Base-by-base conservation (phyloP, 176 grass and related monocot genomes). In the Aegilops longissima region DNA sequence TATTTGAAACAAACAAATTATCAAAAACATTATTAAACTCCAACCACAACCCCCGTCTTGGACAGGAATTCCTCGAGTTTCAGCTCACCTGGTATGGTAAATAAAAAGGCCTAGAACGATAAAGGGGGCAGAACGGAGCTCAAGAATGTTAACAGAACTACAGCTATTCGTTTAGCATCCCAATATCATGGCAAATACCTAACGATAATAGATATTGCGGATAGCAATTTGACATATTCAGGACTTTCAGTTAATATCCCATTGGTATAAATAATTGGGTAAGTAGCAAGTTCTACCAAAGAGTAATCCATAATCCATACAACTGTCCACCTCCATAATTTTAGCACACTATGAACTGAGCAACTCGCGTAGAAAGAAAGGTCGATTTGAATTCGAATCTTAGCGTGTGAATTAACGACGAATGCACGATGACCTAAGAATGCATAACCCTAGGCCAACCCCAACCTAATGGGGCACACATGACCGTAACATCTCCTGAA, bases 361-460 rank as follows among this genome's bases (percentile, higher is more conserved):
- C 35, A 45, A 68, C 9, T 21, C 7, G 38, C 35, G 47, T 5
- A 36, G 20, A 61, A 29, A 51, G n/a, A 66, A 9, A 81, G 5
- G 14, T 51, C 14, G 27, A 81, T 76, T 91, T 87, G 67, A 9
- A 39, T 35, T 52, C 29, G 3, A 91, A 76, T 21, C 16, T 52
- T 49, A 83, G 49, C 33, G 12, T 23, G 52, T 52, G 21, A 73
- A 29, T 61, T 40, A 59, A 40, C 38, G 62, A 82, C 18, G 56
- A 59, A 59, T 21, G 80, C 39, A 67, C 24, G 2, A 44, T 21
- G 68, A 71, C 38, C 31, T 70, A 65, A 65, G 5, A 66, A 24
- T 20, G 5, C 18, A 16, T 54, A 68, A 39, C 61, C 27, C 35
- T 35, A 31, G 44, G 33, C 14, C 21, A 66, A 45, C 34, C 72